phyloP scores from a whole-genome alignment of 345 rosid species.

The Toxicodendron radicans region DNA sequence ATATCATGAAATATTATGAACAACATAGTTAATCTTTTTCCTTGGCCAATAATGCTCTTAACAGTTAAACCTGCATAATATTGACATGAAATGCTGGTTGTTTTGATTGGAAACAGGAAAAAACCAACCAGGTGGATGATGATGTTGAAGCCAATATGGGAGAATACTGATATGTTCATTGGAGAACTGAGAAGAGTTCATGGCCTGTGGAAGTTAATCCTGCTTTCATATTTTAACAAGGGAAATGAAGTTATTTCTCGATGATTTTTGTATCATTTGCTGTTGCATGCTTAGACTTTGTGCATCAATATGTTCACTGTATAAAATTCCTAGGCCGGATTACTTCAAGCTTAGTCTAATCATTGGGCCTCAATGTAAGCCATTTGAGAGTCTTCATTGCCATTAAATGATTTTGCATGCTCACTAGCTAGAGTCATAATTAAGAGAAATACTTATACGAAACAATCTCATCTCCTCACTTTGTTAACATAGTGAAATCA shows the following conservation, averaged over 20 bases:
- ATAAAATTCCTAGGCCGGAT: not conserved
- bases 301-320: not conserved
- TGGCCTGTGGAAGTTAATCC: conserved; percentile 4
- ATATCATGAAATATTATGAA: not conserved
- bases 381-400: too few species aligned
- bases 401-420: too few species aligned
- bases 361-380: not conserved
- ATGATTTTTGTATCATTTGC: not conserved
- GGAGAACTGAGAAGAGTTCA: not conserved
- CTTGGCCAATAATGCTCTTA: not conserved
- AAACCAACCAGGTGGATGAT: not conserved
- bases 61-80: not conserved
- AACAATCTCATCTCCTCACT: too few species aligned
- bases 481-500: too few species aligned
- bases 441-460: too few species aligned
- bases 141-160: not conserved
- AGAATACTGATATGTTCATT: not conserved
- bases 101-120: not conserved
- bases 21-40: not conserved
- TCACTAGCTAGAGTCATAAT: too few species aligned
- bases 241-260: not conserved
- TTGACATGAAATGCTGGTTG: conserved; percentile 1
- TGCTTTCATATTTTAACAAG: not conserved
- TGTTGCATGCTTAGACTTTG: not conserved
- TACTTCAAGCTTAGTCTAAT: not conserved